Conservation (phyloP, 1,284 basidiomycete genomes). For the Cryptococcus jaspeensis region DNA sequence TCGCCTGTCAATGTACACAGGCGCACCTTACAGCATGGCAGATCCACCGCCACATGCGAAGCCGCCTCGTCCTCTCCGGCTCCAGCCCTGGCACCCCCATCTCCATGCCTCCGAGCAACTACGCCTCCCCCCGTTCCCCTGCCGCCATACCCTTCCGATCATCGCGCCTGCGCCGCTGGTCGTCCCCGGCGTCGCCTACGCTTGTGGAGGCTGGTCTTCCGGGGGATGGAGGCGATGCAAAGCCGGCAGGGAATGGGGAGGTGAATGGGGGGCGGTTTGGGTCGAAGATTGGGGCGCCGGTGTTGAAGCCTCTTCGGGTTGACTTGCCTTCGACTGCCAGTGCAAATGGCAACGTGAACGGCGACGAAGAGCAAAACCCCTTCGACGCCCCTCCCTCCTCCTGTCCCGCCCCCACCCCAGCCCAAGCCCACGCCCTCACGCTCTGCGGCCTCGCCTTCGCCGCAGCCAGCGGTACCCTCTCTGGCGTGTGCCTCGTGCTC, state of each 20-base stretch:
- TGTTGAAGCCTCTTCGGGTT: too few species aligned
- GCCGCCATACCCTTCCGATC: slow-evolving; percentile 38
- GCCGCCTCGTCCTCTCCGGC: slow-evolving; percentile 11
- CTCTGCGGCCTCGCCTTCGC: slow-evolving; percentile 83
- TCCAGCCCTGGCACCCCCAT: slow-evolving; percentile 24
- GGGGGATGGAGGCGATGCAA: too few species aligned
- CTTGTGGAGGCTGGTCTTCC: too few species aligned
- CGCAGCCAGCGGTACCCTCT: slow-evolving; percentile 85
- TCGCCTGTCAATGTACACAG: not conserved
- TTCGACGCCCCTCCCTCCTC: too few species aligned
- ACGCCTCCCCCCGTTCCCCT: slow-evolving; percentile 35
- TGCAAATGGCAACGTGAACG: too few species aligned
- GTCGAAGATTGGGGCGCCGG: too few species aligned
- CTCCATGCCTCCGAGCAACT: slow-evolving; percentile 31
- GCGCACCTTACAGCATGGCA: not conserved
- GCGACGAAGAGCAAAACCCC: too few species aligned
- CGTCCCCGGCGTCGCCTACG: slow-evolving; percentile 10
- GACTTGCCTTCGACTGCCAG: too few species aligned
- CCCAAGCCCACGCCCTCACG: slow-evolving; percentile 59
- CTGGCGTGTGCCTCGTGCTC: slow-evolving; percentile 88
- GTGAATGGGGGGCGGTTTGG: too few species aligned
- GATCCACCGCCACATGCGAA: slow-evolving; percentile 10
- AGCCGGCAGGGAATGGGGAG: too few species aligned
- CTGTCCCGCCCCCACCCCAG: slow-evolving; percentile 43
- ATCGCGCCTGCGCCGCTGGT: slow-evolving; percentile 18